Base-by-base conservation (phyloP, 148 eudicot species). In the Rhododendron kiyosumense region DNA sequence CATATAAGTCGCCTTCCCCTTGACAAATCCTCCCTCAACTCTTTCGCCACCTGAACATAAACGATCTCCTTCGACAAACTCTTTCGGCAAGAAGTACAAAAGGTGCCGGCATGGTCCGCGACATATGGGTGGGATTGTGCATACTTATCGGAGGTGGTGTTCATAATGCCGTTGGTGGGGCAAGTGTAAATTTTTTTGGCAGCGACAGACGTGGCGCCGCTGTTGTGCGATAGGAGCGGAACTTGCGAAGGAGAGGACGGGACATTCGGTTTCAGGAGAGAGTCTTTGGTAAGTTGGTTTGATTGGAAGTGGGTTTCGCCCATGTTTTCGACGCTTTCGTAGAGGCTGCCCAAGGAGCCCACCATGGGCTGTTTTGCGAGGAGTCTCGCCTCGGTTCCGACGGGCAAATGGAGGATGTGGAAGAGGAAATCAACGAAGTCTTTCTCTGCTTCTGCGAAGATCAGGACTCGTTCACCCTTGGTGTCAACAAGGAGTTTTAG, bases 401-500 rank as follows among this genome's bases (percentile, higher is more conserved):
- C 65, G 1, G 92, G 92, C 22, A 90, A 18, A 4, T 85, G 49
- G 48, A 90, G 80, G 0, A 90, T 83, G 48, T 81, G n/a, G 49
- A 90, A 85, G 30, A 88, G 85, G 75, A 90, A 88, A 59, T 90
- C 89, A 0, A 90, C 90, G 9, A 90, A 88, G 12, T 86, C 90
- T 13, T 86, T 13, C 87, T 63, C 0, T 89, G 92, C 34, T 88
- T 48, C 51, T 10, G 51, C 51, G 12, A 48, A 48, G 3, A 88
- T n/a, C n/a, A n/a, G 63, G 8, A 90, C 89, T 71, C 81, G 88
- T 2, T 85, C 83, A 1, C 80, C 24, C 28, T 87, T 82, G 12
- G 74, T 81, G 87, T 89, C 90, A 0, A 90, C 52, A 0, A 86
- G 4, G 1, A 90, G 77, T 78, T 88, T 90, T 49, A 89, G 38